A percentile compares a stretch with the other conserved stretches of the same genome.
These are phyloP conservation scores for Neopestalotiopsis rosae DNA, from an alignment of 2,329 filamentous ascomycete species.

Conservation along the genomic window DNA sequence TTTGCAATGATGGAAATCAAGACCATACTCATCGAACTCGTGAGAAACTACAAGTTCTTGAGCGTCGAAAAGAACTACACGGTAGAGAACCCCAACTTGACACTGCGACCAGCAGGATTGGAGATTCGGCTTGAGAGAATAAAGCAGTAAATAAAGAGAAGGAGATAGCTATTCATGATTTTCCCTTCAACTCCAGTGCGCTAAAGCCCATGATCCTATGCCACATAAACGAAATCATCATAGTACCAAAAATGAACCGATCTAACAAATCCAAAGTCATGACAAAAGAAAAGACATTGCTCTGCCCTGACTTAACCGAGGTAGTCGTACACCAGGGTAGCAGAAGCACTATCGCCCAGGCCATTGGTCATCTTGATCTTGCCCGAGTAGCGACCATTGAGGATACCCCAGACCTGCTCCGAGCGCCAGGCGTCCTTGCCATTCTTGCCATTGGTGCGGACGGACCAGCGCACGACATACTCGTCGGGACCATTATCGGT, in stretches of 20 bases:
- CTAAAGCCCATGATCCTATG: neutral
- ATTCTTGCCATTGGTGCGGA: neutral
- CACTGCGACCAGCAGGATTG: conserved; percentile 1
- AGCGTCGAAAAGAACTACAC: conserved; percentile 7
- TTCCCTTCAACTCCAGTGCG: neutral
- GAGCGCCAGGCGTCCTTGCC: conserved; percentile 5
- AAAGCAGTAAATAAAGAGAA: neutral
- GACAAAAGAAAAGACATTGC: neutral
- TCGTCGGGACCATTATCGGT: neutral
- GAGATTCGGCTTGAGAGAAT: conserved; percentile 6
- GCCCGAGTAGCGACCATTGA: neutral
- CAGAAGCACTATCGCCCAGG: neutral
- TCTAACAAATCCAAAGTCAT: neutral
- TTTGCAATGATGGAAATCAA: conserved; percentile 28
- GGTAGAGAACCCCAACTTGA: conserved; percentile 14
- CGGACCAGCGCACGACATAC: neutral
- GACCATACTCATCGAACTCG: conserved; percentile 24
- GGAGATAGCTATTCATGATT: neutral
- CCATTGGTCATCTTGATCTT: conserved; percentile 1
- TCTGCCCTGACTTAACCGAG: neutral
- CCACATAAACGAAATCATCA: neutral
- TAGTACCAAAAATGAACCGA: neutral
- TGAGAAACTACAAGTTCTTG: conserved; percentile 18
- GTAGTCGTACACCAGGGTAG: neutral
- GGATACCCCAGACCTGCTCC: conserved; percentile 7